phyloP scores from a whole-genome alignment of 2,329 filamentous ascomycete species.

The Neocucurbitaria cava region DNA sequence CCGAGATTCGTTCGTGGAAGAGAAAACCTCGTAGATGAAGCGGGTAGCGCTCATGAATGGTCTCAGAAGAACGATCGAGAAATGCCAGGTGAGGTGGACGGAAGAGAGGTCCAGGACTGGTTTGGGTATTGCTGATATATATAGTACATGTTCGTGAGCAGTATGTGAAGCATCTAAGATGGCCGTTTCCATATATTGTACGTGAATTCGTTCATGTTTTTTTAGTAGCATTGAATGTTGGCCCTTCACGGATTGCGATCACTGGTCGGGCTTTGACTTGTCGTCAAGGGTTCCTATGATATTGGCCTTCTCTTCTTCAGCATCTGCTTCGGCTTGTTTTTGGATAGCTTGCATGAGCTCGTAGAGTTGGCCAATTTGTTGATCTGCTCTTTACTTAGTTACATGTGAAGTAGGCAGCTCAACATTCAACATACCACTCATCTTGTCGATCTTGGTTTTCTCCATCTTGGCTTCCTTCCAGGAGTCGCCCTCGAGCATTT shows the following conservation, averaged over 20 bases:
- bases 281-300: constrained; percentile 40
- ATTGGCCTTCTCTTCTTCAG: constrained; percentile 42
- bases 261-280: constrained; percentile 36
- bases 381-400: constrained; percentile 63
- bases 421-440: constrained; percentile 77
- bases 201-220: constrained; percentile 24
- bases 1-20: neutral
- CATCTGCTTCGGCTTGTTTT: constrained; percentile 58
- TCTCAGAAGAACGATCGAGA: neutral
- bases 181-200: constrained; percentile 10
- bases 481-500: constrained; percentile 83
- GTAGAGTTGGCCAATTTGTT: constrained; percentile 92
- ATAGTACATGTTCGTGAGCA: constrained; percentile 18
- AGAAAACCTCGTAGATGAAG: neutral
- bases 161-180: constrained; percentile 14
- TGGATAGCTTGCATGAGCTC: constrained; percentile 88
- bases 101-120: constrained; percentile 8
- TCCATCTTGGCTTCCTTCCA: constrained; percentile 90
- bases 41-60: neutral
- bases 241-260: constrained; percentile 19
- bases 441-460: constrained; percentile 81
- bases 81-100: constrained; percentile 1
- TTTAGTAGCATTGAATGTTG: neutral
- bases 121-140: constrained; percentile 23
- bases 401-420: neutral